Evolutionary conservation across 495 filamentous ascomycete species (phyloP), one percentile per base, ranked within the genome.

Genomic region (Xylaria acuta): DNA sequence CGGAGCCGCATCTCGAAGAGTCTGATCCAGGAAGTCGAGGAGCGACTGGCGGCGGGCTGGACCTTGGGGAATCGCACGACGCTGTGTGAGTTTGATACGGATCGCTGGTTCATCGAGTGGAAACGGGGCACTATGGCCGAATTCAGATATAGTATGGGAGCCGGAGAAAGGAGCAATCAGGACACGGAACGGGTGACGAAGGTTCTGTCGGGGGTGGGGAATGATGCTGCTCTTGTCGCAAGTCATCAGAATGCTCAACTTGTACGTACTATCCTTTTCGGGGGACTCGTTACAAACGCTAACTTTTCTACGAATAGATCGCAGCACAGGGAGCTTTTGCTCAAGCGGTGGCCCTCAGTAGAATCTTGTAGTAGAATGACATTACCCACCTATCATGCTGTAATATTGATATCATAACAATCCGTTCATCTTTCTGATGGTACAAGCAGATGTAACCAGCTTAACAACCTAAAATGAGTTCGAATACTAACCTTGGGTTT

Each of bases 41-140:
- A 30, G 41, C 38, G 62, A 47, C 62, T 64, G 14, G 40, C 62
- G 62, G 62, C 62, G 16, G 62, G 62, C 27, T 64, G 62, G 62
- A 64, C 62, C 16, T 32, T 64, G 0, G 62, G 62, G 12, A 64
- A 64, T 47, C 62, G 62, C 40, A 64, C 62, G 16, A 32, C 62
- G 0, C 41, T 64, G 16, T 64, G 62, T 27, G 40, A 34, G 41
- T 64, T 64, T 34, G 62, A 64, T 27, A 64, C 40, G 25, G 18
- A 64, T 20, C 62, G 62, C 16, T 64, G 62, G 62, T 64, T 64
- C 9, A 64, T 64, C 41, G 62, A 64, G 62, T 64, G 62, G 62
- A 64, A 64, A 47, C 41, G 62, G 40, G 62, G 62, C 41, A 64
- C 62, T 11, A 64, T 9, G 4, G 62, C 62, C 27, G 62, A 49